phyloP scores from a whole-genome alignment of 257 asterid species.

The Scutellaria barbata region DNA sequence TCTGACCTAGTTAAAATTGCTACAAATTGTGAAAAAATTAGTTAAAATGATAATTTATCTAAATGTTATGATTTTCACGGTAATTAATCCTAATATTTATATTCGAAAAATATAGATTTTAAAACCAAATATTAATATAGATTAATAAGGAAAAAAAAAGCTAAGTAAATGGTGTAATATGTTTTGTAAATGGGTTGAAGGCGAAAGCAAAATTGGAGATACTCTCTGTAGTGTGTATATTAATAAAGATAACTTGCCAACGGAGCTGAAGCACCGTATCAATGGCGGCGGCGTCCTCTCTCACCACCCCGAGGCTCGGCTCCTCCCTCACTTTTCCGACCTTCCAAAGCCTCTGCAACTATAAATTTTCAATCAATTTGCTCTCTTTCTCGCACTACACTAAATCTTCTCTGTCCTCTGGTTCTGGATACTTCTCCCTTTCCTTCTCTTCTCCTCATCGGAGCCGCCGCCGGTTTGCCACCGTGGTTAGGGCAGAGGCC shows the following conservation, averaged over 20 bases:
- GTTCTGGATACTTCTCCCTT: constrained; percentile 23
- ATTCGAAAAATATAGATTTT: too few species aligned
- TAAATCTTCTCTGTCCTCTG: constrained; percentile 34
- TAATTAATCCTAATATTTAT: too few species aligned
- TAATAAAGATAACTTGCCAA: constrained; percentile 10
- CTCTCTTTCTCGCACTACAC: constrained; percentile 40
- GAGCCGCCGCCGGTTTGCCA: constrained; percentile 43
- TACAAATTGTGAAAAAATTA: too few species aligned
- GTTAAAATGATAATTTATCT: too few species aligned
- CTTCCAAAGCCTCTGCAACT: constrained; percentile 48
- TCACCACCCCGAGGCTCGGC: constrained; percentile 62
- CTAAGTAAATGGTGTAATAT: too few species aligned
- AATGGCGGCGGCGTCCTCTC: constrained; percentile 84
- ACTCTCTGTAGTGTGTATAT: background rate
- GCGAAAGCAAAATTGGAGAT: too few species aligned
- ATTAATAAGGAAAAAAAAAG: too few species aligned
- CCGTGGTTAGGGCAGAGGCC: constrained; percentile 62
- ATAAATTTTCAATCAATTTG: constrained; percentile 44
- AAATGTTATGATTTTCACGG: too few species aligned
- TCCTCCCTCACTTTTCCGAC: constrained; percentile 53
- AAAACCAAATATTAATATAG: too few species aligned
- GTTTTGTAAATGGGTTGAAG: too few species aligned
- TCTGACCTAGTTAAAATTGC: too few species aligned
- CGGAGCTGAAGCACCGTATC: constrained; percentile 24
- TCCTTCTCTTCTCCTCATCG: constrained; percentile 35